These are phyloP conservation scores for Tetrapisispora nanseiensis DNA, from an alignment of 805 yeast species.

Conservation along the genomic window DNA sequence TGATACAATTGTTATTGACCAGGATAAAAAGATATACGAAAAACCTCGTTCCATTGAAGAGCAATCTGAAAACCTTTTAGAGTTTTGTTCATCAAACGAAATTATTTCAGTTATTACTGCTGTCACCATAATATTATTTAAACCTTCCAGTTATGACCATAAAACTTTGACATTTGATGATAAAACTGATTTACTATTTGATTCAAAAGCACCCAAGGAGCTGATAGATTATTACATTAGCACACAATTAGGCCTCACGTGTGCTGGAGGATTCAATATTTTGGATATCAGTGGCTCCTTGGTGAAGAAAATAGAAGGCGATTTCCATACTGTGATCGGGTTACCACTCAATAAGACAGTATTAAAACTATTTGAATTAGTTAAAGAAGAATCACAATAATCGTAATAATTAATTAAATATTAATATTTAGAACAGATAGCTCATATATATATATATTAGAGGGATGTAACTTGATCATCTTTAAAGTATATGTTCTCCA, in stretches of 20 bases:
- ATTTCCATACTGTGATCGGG: slow-evolving; percentile 80
- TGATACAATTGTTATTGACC: slow-evolving; percentile 63
- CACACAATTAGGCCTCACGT: slow-evolving; percentile 64
- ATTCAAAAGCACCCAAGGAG: slow-evolving; percentile 39
- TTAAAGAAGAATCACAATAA: neutral
- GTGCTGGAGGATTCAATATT: slow-evolving; percentile 88
- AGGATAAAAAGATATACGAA: slow-evolving; percentile 56
- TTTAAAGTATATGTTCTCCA: too few species aligned
- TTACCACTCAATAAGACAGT: slow-evolving; percentile 48
- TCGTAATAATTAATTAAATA: too few species aligned
- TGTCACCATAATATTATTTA: slow-evolving; percentile 36
- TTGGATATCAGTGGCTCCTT: slow-evolving; percentile 66
- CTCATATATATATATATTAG: too few species aligned
- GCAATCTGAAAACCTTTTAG: slow-evolving; percentile 41
- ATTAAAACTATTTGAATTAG: neutral
- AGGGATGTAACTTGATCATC: too few species aligned
- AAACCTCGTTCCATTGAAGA: slow-evolving; percentile 58
- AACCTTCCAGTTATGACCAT: slow-evolving; percentile 3
- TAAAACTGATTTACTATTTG: slow-evolving; percentile 34
- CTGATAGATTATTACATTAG: slow-evolving; percentile 53
- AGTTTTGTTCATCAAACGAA: slow-evolving; percentile 31
- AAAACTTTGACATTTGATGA: slow-evolving; percentile 30
- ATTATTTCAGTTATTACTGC: slow-evolving; percentile 48
- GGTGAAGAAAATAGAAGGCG: slow-evolving; percentile 61
- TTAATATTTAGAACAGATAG: too few species aligned